A percentile compares a stretch with the other conserved stretches of the same genome.
These are phyloP conservation scores for Solanum gracilifrons DNA, from an alignment of 257 asterid genomes.

Conservation along the genomic window DNA sequence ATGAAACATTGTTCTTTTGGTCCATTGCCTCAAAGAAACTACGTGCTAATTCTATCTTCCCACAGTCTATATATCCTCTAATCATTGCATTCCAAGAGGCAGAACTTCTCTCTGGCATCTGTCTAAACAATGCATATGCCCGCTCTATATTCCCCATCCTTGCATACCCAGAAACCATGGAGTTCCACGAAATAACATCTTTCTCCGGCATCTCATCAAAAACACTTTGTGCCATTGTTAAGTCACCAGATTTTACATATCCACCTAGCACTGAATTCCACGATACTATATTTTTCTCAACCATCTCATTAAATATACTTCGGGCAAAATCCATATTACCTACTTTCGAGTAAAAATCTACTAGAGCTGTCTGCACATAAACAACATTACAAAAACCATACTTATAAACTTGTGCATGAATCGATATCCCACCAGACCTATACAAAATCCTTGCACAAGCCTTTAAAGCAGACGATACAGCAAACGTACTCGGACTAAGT, in stretches of 20 bases:
- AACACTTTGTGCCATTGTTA: conserved; percentile 45
- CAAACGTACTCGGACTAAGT: conserved; percentile 48
- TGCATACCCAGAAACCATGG: conserved; percentile 57
- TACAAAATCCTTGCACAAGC: conserved; percentile 49
- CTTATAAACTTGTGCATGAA: conserved; percentile 67
- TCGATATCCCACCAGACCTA: conserved; percentile 34
- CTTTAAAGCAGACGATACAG: conserved; percentile 57
- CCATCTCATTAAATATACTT: conserved; percentile 51
- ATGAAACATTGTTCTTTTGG: conserved; percentile 44
- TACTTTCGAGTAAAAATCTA: conserved; percentile 64
- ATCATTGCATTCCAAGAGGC: conserved; percentile 83
- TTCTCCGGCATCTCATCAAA: conserved; percentile 67
- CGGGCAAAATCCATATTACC: conserved; percentile 60
- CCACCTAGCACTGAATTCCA: conserved; percentile 80
- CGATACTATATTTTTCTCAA: conserved; percentile 48
- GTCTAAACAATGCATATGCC: conserved; percentile 43
- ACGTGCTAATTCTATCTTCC: conserved; percentile 49
- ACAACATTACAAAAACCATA: conserved; percentile 40
- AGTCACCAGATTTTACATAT: conserved; percentile 43
- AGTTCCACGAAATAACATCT: conserved; percentile 70
- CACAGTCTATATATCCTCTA: conserved; percentile 47
- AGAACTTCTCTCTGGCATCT: conserved; percentile 57
- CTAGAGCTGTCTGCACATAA: conserved; percentile 70
- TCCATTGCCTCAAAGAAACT: conserved; percentile 64
- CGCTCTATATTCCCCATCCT: conserved; percentile 47